Conservation (phyloP, 768 basidiomycete species). For the Tulasnella sp. region DNA sequence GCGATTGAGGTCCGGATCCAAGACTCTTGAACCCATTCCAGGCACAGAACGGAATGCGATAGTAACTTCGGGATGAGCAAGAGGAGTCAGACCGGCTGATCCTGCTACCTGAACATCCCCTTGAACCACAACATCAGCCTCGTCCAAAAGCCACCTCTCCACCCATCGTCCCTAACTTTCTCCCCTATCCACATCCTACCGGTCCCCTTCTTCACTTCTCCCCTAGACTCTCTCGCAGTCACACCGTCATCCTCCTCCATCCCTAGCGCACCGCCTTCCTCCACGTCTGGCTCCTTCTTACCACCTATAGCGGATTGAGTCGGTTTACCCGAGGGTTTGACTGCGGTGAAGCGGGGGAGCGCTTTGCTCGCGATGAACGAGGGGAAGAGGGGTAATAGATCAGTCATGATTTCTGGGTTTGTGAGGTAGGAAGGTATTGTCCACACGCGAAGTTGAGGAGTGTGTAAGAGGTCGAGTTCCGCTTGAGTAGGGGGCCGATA, state of each 20-base stretch:
- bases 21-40: not conserved
- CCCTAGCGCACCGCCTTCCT: not conserved
- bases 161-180: slow-evolving; percentile 10
- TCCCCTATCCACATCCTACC: slow-evolving; percentile 12
- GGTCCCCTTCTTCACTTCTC: slow-evolving; percentile 7
- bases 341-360: slow-evolving; percentile 62
- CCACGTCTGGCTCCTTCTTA: slow-evolving; percentile 2
- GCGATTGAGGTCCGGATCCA: not conserved
- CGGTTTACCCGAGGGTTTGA: slow-evolving; percentile 26
- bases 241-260: not conserved
- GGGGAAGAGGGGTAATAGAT: slow-evolving; percentile 64
- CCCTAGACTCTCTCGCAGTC: not conserved
- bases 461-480: slow-evolving; percentile 4
- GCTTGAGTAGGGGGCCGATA: not conserved
- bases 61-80: not conserved
- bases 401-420: slow-evolving; percentile 54
- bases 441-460: slow-evolving; percentile 57
- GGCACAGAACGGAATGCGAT: not conserved
- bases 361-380: slow-evolving; percentile 56
- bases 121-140: slow-evolving; percentile 13
- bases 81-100: not conserved
- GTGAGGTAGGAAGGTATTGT: slow-evolving; percentile 57
- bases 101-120: slow-evolving; percentile 2
- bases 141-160: slow-evolving; percentile 15
- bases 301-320: not conserved